These are phyloP conservation scores for Annulohypoxylon stygium DNA, from an alignment of 495 filamentous ascomycete genomes.

Conservation along the genomic window DNA sequence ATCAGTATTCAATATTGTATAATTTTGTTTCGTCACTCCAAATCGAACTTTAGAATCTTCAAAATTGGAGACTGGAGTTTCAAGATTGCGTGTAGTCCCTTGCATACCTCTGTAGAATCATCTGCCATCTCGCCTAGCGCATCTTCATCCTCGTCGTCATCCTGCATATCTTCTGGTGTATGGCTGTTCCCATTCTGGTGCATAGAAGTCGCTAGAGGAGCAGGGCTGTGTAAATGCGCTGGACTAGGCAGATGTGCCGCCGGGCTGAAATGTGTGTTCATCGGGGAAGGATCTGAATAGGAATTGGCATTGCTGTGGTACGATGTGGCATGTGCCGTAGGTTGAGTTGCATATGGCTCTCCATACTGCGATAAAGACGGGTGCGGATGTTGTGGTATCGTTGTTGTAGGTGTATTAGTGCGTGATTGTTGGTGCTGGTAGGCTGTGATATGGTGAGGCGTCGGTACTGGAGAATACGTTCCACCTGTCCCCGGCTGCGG, in stretches of 20 bases:
- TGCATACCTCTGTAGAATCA: slow-evolving; percentile 50
- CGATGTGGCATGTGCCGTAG: slow-evolving; percentile 40
- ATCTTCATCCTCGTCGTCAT: slow-evolving; percentile 50
- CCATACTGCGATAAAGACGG: slow-evolving; percentile 40
- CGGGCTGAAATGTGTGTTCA: slow-evolving; percentile 48
- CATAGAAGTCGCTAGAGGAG: slow-evolving; percentile 44
- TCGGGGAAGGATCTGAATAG: slow-evolving; percentile 43
- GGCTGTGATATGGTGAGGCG: slow-evolving; percentile 36
- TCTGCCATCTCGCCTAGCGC: slow-evolving; percentile 50
- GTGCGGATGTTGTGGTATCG: slow-evolving; percentile 54
- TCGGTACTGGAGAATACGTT: slow-evolving; percentile 48
- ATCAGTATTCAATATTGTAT: slow-evolving; percentile 13
- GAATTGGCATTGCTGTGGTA: slow-evolving; percentile 45
- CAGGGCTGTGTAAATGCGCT: slow-evolving; percentile 40
- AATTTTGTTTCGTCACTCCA: not conserved
- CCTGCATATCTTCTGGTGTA: slow-evolving; percentile 42
- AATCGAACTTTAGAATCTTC: not conserved
- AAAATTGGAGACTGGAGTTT: not conserved
- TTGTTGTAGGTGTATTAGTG: slow-evolving; percentile 52
- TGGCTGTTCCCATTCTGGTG: slow-evolving; percentile 44
- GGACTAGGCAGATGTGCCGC: slow-evolving; percentile 41
- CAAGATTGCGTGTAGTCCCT: not conserved
- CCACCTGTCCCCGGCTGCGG: slow-evolving; percentile 41
- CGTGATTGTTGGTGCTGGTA: slow-evolving; percentile 45
- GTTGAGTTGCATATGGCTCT: slow-evolving; percentile 48